Base-by-base conservation (phyloP, 2,329 filamentous ascomycete genomes). In the Cytospora chrysosperma region DNA sequence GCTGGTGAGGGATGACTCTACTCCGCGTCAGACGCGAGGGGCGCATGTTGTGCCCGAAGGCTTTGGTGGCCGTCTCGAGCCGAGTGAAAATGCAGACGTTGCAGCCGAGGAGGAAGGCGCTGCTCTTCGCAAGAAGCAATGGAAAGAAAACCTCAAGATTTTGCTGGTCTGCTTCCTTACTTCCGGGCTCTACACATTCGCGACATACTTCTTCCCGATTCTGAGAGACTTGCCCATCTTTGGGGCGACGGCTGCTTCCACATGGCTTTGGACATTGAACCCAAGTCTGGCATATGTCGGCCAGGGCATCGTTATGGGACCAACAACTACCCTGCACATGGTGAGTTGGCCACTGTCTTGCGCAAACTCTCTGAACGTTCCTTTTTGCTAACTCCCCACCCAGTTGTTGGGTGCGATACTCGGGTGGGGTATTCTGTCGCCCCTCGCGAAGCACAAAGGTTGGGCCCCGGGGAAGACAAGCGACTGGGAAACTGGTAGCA, bases 301-400 rank as follows among this genome's bases (percentile, higher is more conserved):
- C 0, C 95, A 99, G 77, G 95, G 95, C 13, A 96, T 99, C 67
- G 98, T 99, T 72, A 99, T 99, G 95, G 95, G 95, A 0, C 91
- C 94, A 4, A 89, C 92, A 47, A 99, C 95, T 0, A 98, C 94
- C 3, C 82, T 96, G 59, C 94, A 98, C 70, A 99, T 99, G 95
- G 63, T 58, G 53, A 53, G 62, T 32, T 32, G 19, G 13, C 12
- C 37, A 8, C 3, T 15, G 15, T 7, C 34, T n/a, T 3, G n/a
- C 12, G 21, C 7, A 40, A 10, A 27, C 19, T 6, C 8, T 21
- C n/a, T n/a, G n/a, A n/a, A n/a, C n/a, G n/a, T n/a, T 17, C 3
- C 59, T 21, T 28, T 49, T 30, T 28, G 43, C 40, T 56, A n/a
- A 51, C 30, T n/a, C 15, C 2, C 2, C 3, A 26, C 12, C 27